phyloP scores from a whole-genome alignment of 2,329 filamentous ascomycete genomes.

The Pseudopithomyces chartarum region DNA sequence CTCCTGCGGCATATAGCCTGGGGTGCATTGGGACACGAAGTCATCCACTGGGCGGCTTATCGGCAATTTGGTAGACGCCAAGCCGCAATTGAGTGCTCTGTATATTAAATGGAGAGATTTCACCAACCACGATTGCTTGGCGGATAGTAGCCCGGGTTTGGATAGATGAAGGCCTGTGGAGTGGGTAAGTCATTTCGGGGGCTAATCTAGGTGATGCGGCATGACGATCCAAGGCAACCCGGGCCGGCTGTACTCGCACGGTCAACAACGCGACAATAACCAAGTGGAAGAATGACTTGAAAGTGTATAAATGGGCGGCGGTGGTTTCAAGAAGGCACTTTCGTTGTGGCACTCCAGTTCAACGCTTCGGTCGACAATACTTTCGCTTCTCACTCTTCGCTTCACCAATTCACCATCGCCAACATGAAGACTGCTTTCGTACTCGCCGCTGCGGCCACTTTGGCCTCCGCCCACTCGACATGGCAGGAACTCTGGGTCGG shows the following conservation, averaged over 20 bases:
- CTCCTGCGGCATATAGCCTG: conserved; percentile 7
- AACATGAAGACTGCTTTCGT: conserved; percentile 39
- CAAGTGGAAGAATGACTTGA: background rate
- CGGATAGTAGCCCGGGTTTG: conserved; percentile 2
- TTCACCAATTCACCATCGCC: background rate
- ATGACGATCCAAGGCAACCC: conserved; percentile 13
- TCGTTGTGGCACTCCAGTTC: conserved; percentile 1
- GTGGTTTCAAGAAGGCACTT: background rate
- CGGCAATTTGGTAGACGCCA: conserved; percentile 2
- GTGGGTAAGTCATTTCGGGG: background rate
- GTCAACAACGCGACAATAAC: conserved; percentile 1
- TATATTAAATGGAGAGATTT: background rate
- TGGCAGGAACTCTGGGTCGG: conserved; percentile 47
- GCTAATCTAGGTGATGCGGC: conserved; percentile 9
- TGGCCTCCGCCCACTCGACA: conserved; percentile 45
- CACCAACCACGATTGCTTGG: background rate
- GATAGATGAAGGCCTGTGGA: background rate
- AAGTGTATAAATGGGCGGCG: conserved; percentile 6
- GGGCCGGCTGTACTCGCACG: conserved; percentile 2
- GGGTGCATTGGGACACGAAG: background rate
- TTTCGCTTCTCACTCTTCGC: conserved; percentile 2
- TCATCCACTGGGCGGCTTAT: conserved; percentile 4
- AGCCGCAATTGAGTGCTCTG: conserved; percentile 3
- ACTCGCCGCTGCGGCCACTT: conserved; percentile 38
- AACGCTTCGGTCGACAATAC: background rate